phyloP scores from a whole-genome alignment of 2,329 filamentous ascomycete genomes.

The Pseudogymnoascus sp. region DNA sequence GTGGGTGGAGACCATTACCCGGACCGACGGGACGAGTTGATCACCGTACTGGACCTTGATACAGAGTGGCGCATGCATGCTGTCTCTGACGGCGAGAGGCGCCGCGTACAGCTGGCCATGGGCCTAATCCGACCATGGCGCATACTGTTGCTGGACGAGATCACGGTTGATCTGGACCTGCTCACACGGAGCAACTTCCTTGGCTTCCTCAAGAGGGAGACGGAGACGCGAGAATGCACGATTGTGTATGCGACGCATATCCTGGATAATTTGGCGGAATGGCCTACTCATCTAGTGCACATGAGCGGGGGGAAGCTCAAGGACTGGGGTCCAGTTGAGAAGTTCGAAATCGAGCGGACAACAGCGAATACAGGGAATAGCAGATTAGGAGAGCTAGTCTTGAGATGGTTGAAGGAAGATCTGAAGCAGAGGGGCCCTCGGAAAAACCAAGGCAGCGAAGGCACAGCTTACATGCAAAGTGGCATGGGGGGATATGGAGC shows the following conservation, averaged over 20 bases:
- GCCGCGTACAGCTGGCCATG: constrained; percentile 93
- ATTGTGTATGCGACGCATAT: constrained; percentile 98
- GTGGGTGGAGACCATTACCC: constrained; percentile 83
- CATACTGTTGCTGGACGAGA: constrained; percentile 86
- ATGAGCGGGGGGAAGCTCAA: constrained; percentile 87
- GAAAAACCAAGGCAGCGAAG: constrained; percentile 31
- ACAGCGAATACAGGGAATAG: constrained; percentile 59
- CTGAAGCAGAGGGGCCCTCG: constrained; percentile 71
- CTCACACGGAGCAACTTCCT: constrained; percentile 80
- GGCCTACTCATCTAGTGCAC: constrained; percentile 93
- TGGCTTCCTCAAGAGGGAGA: constrained; percentile 78
- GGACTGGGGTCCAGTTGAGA: constrained; percentile 71
- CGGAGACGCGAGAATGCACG: constrained; percentile 72
- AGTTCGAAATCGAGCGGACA: constrained; percentile 47
- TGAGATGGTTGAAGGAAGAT: constrained; percentile 81
- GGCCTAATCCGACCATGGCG: constrained; percentile 86
- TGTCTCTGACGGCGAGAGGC: constrained; percentile 84
- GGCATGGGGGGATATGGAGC: constrained; percentile 59
- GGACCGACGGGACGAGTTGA: constrained; percentile 76
- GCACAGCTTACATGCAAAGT: constrained; percentile 44
- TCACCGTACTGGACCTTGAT: constrained; percentile 86
- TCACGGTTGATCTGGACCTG: constrained; percentile 93
- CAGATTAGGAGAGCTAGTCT: constrained; percentile 75
- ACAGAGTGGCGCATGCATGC: constrained; percentile 90
- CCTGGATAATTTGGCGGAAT: constrained; percentile 85